phyloP scores from a whole-genome alignment of 176 grass and related monocot genomes.

The Elaeis guineensis region DNA sequence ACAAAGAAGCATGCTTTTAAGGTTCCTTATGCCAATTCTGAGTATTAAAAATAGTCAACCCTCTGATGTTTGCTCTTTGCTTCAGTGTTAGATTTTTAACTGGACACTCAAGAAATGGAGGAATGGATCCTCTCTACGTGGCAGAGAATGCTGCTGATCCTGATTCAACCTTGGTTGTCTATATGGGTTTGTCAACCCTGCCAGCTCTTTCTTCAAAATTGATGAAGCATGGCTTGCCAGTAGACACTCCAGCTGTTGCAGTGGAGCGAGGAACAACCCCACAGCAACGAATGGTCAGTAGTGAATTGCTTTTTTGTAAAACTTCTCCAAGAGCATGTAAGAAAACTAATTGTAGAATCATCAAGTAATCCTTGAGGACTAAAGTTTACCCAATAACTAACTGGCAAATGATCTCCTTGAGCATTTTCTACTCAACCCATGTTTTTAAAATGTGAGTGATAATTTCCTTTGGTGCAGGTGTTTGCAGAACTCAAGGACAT shows the following conservation, averaged over 20 bases:
- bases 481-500: conserved; percentile 69
- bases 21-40: too few species aligned
- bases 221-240: conserved; percentile 67
- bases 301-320: not conserved
- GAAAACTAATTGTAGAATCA: too few species aligned
- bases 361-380: too few species aligned
- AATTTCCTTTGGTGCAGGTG: conserved; percentile 37
- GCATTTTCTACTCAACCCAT: too few species aligned
- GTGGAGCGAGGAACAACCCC: conserved; percentile 82
- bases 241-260: conserved; percentile 77
- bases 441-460: too few species aligned
- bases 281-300: conserved; percentile 61
- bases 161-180: conserved; percentile 10
- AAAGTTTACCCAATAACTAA: too few species aligned
- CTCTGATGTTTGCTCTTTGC: conserved; percentile 11
- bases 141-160: conserved; percentile 62
- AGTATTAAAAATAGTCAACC: too few species aligned
- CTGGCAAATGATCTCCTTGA: too few species aligned
- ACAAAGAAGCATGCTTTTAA: too few species aligned
- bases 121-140: conserved; percentile 52
- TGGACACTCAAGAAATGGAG: conserved; percentile 91
- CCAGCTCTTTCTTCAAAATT: conserved; percentile 60
- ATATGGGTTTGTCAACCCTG: conserved; percentile 41
- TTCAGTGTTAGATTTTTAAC: conserved; percentile 93
- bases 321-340: too few species aligned